Evolutionary conservation across 2,329 filamentous ascomycete genomes (phyloP).

Genomic region (Colletotrichum noveboracense): DNA sequence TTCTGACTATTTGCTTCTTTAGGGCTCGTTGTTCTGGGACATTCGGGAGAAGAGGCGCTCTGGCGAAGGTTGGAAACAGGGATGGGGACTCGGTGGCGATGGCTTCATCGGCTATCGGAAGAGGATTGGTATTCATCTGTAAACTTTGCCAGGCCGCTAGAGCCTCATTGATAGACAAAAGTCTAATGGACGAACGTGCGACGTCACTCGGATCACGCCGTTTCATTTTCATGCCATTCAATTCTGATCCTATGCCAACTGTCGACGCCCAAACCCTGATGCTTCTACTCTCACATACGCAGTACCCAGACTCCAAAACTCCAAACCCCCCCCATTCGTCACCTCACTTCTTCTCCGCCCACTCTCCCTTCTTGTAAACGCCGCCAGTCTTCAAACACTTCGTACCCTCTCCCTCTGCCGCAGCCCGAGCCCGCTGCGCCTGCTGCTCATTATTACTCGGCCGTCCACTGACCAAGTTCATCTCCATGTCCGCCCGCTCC

Average conservation of each 20-base stretch:
- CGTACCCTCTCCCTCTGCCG: neutral
- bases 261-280: neutral
- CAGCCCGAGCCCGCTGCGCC: neutral
- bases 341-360: neutral
- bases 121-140: neutral
- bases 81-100: slow-evolving; percentile 4
- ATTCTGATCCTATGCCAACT: neutral
- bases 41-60: neutral
- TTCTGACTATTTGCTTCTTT: too few relatives aligned
- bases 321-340: neutral
- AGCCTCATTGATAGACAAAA: neutral
- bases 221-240: neutral
- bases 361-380: neutral
- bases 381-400: neutral
- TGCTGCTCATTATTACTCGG: neutral
- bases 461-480: neutral
- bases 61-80: slow-evolving; percentile 4
- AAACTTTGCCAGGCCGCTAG: neutral
- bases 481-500: neutral
- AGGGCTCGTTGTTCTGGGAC: slow-evolving; percentile 22
- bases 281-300: neutral
- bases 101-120: neutral
- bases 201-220: fast-evolving
- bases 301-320: neutral
- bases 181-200: neutral